Conservation (phyloP, 2,329 filamentous ascomycete species). For the Aspergillus pseudonomiae region DNA sequence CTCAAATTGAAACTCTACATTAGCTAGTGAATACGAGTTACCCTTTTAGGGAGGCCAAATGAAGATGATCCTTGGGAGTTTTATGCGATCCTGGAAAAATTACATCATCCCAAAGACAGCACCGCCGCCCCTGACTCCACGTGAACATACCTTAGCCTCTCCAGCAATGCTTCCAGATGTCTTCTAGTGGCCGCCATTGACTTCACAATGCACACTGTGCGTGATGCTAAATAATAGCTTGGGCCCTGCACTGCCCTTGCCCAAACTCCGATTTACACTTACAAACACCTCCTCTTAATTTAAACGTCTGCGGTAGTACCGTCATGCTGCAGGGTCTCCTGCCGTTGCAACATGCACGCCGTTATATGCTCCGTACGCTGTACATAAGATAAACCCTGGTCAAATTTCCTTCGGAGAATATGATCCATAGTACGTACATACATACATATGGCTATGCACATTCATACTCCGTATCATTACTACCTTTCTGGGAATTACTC, state of each 20-base stretch:
- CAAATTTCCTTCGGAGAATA: not conserved
- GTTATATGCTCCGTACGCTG: not conserved
- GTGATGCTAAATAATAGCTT: not conserved
- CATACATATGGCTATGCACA: not conserved
- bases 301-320: not conserved
- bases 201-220: not conserved
- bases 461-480: not conserved
- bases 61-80: not conserved
- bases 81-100: not conserved
- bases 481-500: not conserved
- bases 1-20: not conserved
- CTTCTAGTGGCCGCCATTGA: conserved; percentile 9
- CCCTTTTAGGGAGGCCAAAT: not conserved
- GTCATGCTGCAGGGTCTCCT: not conserved
- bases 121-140: conserved; percentile 2
- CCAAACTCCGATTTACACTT: not conserved
- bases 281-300: too few species aligned
- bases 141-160: not conserved
- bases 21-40: not conserved
- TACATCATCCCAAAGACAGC: not conserved
- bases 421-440: not conserved
- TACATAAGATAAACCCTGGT: not conserved
- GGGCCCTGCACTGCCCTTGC: not conserved
- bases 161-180: conserved; percentile 11
- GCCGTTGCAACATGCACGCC: not conserved